Evolutionary conservation across 2,329 filamentous ascomycete species (phyloP).

Genomic region (Colletotrichum theobromicola): DNA sequence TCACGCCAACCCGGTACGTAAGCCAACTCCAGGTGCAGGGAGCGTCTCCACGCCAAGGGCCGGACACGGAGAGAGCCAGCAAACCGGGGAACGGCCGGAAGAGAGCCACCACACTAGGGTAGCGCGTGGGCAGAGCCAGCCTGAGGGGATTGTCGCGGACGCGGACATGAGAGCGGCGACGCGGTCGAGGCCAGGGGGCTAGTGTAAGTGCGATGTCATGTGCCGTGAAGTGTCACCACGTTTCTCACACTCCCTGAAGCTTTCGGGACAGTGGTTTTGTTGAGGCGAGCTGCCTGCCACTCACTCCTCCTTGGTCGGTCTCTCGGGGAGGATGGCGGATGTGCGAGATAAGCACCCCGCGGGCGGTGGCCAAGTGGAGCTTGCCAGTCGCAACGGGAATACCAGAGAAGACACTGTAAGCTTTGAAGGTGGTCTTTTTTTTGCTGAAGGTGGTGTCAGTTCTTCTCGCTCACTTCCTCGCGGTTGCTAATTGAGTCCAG

Average conservation of each 20-base stretch:
- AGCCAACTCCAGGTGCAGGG: neutral
- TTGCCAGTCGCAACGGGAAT: neutral
- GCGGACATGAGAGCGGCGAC: neutral
- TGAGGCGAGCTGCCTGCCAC: constrained; percentile 1
- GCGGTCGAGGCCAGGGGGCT: constrained; percentile 4
- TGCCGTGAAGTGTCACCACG: constrained; percentile 13
- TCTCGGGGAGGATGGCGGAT: neutral
- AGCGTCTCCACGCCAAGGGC: constrained; percentile 16
- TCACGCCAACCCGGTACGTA: neutral
- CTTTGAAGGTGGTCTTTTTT: neutral
- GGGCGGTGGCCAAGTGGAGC: constrained; percentile 12
- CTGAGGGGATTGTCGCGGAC: constrained; percentile 1
- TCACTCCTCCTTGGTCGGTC: neutral
- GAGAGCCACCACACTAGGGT: constrained; percentile 4
- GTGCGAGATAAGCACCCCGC: constrained; percentile 6
- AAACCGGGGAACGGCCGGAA: constrained; percentile 16
- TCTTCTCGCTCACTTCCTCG: neutral
- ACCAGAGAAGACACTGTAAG: neutral
- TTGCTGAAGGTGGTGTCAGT: neutral
- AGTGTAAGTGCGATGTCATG: constrained; percentile 10
- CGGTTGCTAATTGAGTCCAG: neutral
- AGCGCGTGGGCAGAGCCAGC: constrained; percentile 7
- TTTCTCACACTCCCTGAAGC: constrained; percentile 9
- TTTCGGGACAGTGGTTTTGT: neutral
- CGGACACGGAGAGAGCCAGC: constrained; percentile 1